Evolutionary conservation across 495 filamentous ascomycete species (phyloP).

Genomic region (Chaetomium tenue): DNA sequence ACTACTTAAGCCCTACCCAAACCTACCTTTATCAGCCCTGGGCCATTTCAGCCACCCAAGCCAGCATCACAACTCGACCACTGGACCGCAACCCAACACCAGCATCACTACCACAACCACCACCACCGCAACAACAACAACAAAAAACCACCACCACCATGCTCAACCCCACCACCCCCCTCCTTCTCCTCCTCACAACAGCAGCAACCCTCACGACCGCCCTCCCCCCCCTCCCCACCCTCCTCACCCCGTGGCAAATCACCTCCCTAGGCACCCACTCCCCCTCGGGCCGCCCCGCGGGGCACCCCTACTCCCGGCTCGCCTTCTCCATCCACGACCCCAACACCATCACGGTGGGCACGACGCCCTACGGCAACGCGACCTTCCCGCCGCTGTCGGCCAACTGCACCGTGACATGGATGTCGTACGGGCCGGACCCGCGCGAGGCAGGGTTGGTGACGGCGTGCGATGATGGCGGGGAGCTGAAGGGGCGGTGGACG

Average conservation of each 20-base stretch:
- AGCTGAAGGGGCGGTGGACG: background rate
- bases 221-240: background rate
- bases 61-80: background rate
- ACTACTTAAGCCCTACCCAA: background rate
- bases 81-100: background rate
- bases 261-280: background rate
- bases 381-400: background rate
- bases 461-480: background rate
- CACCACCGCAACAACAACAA: background rate
- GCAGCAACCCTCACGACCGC: background rate
- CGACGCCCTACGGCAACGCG: background rate
- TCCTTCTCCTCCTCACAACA: background rate
- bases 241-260: background rate
- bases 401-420: slow-evolving; percentile 11
- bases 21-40: background rate
- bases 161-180: background rate
- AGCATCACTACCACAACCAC: background rate
- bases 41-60: background rate
- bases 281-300: slow-evolving; percentile 1
- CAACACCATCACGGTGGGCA: slow-evolving; percentile 6
- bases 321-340: background rate
- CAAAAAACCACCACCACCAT: background rate
- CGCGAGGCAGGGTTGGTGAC: background rate
- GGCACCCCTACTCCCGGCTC: slow-evolving; percentile 1
- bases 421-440: background rate